Evolutionary conservation across 495 filamentous ascomycete genomes (phyloP).

Genomic region (Emericellopsis terricola): DNA sequence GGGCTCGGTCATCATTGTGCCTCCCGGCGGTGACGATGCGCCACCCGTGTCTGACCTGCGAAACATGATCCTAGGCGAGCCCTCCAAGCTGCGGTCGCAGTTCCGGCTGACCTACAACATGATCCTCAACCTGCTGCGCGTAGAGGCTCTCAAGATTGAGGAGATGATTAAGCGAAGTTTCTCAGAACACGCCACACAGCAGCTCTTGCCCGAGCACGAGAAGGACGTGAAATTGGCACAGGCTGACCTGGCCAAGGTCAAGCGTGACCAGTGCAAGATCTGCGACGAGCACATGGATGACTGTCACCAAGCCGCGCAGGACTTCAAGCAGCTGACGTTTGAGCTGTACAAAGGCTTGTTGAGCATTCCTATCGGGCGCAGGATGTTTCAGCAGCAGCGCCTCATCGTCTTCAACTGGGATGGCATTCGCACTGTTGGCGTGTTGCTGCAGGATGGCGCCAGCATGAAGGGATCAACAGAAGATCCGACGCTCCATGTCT

Average conservation of each 20-base stretch:
- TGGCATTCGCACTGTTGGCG: conserved; percentile 59
- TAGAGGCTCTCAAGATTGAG: conserved; percentile 95
- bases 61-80: conserved; percentile 91
- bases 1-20: conserved; percentile 84
- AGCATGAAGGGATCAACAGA: conserved; percentile 31
- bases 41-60: conserved; percentile 65
- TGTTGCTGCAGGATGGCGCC: conserved; percentile 59
- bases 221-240: conserved; percentile 86
- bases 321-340: conserved; percentile 50
- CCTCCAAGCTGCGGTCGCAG: conserved; percentile 86
- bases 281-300: conserved; percentile 64
- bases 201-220: conserved; percentile 84
- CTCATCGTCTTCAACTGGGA: conserved; percentile 57
- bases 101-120: conserved; percentile 98
- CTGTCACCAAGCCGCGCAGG: conserved; percentile 66
- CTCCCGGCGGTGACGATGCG: conserved; percentile 65
- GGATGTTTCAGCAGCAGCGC: conserved; percentile 53
- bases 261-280: conserved; percentile 62
- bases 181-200: conserved; percentile 96
- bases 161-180: conserved; percentile 99
- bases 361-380: conserved; percentile 57
- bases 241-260: conserved; percentile 75
- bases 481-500: conserved; percentile 50
- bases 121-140: conserved; percentile 89
- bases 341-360: conserved; percentile 58